phyloP scores from a whole-genome alignment of 306 rosid species.

The Prunus armeniaca region DNA sequence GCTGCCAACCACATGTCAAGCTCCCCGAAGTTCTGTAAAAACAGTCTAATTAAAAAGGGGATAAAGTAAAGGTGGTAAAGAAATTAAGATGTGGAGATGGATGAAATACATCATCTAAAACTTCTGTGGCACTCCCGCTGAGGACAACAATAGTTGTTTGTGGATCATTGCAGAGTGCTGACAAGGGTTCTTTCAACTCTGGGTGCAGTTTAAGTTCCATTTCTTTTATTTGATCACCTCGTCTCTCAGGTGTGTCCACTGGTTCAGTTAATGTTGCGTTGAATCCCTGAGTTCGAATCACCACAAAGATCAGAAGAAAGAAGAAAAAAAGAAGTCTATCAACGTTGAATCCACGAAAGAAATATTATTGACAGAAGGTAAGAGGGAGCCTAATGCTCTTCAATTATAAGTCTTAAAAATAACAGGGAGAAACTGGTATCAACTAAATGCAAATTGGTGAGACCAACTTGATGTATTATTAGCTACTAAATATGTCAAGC shows the following conservation, averaged over 20 bases:
- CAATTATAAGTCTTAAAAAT: not conserved
- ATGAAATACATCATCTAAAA: conserved; percentile 68
- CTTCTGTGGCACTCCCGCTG: conserved; percentile 74
- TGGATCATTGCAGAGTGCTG: conserved; percentile 62
- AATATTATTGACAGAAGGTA: not conserved
- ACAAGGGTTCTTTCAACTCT: conserved; percentile 59
- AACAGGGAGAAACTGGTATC: too few relatives aligned
- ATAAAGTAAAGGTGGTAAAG: conserved; percentile 15
- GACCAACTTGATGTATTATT: not conserved
- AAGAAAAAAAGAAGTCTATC: not conserved
- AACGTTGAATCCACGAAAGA: not conserved
- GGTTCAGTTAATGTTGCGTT: conserved; percentile 89
- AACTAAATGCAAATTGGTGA: not conserved
- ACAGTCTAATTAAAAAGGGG: conserved; percentile 22
- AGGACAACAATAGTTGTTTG: conserved; percentile 83
- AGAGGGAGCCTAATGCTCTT: not conserved
- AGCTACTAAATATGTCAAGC: not conserved
- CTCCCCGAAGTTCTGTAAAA: conserved; percentile 74
- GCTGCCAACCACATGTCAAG: conserved; percentile 95
- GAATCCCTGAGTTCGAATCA: conserved; percentile 65
- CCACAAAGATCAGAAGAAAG: conserved; percentile 20
- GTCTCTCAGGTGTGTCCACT: conserved; percentile 64
- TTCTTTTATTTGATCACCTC: conserved; percentile 85
- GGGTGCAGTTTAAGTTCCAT: conserved; percentile 90
- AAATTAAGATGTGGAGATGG: conserved; percentile 8